Percentiles rank a stretch among this genome's conserved stretches.
These are phyloP conservation scores for Albizia julibrissin DNA, from an alignment of 306 rosid genomes.

Conservation along the genomic window DNA sequence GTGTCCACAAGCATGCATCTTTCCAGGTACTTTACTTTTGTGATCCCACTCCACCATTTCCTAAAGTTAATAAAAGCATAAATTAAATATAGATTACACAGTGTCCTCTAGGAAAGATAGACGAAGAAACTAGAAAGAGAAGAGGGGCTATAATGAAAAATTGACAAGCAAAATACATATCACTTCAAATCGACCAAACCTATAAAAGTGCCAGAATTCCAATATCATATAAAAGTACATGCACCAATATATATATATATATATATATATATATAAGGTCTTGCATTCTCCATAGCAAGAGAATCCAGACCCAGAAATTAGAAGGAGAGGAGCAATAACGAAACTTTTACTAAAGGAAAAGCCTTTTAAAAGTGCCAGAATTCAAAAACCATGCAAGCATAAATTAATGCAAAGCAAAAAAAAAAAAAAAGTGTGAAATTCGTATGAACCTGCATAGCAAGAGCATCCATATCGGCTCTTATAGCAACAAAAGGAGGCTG, in stretches of 20 bases:
- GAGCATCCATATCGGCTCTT: constrained; percentile 97
- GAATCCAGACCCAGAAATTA: constrained; percentile 47
- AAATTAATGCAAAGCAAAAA: background rate
- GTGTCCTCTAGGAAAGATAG: constrained; percentile 5
- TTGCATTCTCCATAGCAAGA: constrained; percentile 45
- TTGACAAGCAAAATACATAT: background rate
- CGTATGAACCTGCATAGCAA: constrained; percentile 60
- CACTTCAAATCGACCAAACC: background rate
- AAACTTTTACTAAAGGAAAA: background rate
- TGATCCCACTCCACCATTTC: constrained; percentile 89
- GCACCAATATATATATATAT: too few relatives aligned
- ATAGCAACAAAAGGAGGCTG: constrained; percentile 78
- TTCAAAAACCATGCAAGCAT: background rate
- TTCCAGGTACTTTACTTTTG: constrained; percentile 83
- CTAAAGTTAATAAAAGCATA: constrained; percentile 35
- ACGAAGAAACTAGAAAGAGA: constrained; percentile 6
- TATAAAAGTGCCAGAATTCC: background rate
- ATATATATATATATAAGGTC: background rate
- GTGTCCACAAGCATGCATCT: constrained; percentile 97
- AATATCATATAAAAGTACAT: background rate
- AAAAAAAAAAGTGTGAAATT: background rate
- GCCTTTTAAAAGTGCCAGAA: background rate
- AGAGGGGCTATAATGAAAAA: background rate
- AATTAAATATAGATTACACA: background rate
- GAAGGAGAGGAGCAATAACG: background rate